Percentiles rank a stretch among this genome's conserved stretches.
Evolutionary conservation across 306 rosid genomes (phyloP).

Genomic region (Trifolium dubium): DNA sequence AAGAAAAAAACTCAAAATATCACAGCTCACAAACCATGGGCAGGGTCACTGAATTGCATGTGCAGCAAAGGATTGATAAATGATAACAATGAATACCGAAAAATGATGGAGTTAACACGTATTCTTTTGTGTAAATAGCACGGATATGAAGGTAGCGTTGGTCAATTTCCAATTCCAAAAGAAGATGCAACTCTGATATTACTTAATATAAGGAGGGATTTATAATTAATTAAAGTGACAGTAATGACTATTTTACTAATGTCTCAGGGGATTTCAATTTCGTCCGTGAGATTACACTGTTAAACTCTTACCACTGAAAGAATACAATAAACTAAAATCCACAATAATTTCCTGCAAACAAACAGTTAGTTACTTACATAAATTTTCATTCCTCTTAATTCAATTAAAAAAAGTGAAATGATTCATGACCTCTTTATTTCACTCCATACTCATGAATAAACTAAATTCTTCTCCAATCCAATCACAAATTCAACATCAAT

Average conservation of each 20-base stretch:
- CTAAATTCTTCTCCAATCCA: too few relatives aligned
- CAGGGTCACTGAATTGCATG: slow-evolving; percentile 7
- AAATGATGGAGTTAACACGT: not conserved
- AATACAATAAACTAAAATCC: not conserved
- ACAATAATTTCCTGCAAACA: slow-evolving; percentile 1
- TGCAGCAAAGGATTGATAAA: not conserved
- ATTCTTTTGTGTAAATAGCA: not conserved
- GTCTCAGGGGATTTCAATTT: not conserved
- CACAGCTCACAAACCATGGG: slow-evolving; percentile 21
- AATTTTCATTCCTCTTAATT: not conserved
- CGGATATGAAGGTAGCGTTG: not conserved
- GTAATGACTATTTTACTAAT: not conserved
- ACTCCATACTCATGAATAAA: slow-evolving; percentile 7
- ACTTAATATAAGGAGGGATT: not conserved
- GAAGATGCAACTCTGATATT: slow-evolving; percentile 1
- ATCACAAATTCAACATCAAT: slow-evolving; percentile 12
- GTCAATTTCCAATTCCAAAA: not conserved
- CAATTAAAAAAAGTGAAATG: slow-evolving; percentile 22
- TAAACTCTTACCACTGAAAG: not conserved
- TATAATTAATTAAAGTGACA: not conserved
- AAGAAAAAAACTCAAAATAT: not conserved
- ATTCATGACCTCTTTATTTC: not conserved
- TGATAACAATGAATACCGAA: not conserved
- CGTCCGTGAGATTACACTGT: not conserved
- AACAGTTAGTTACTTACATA: slow-evolving; percentile 10